Conservation (phyloP, 106 monocot genomes). For the Posidonia australis region DNA sequence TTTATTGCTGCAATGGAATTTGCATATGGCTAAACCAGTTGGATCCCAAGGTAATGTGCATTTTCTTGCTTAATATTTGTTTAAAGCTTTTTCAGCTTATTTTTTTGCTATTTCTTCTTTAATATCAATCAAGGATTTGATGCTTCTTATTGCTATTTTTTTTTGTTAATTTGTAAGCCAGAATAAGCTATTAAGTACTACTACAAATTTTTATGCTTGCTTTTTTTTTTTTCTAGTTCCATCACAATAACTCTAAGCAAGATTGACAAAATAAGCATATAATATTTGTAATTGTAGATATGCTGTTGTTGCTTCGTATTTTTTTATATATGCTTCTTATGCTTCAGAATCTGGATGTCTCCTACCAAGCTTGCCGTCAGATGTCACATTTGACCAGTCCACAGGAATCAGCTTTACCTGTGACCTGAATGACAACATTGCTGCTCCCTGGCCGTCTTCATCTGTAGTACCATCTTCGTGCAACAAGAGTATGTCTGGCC, state of each 20-base stretch:
- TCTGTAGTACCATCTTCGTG: constrained; percentile 56
- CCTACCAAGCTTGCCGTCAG: constrained; percentile 89
- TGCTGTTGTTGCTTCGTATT: no score
- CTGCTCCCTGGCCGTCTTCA: constrained; percentile 92
- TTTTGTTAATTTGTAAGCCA: no score
- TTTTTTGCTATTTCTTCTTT: not conserved
- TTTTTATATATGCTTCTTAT: not conserved
- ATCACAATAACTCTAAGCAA: not conserved
- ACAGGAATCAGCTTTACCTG: constrained; percentile 95
- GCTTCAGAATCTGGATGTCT: constrained; percentile 81
- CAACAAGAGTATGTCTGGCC: constrained; percentile 59
- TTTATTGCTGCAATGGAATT: constrained; percentile 6
- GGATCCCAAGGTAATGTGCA: constrained; percentile 57
- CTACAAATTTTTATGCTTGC: no score
- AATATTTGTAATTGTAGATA: not conserved
- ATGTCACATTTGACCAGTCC: constrained; percentile 67
- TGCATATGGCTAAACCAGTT: constrained; percentile 34
- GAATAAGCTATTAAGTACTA: no score
- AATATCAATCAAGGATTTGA: not conserved
- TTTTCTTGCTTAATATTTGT: not conserved
- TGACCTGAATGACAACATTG: constrained; percentile 98
- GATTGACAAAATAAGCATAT: not conserved
- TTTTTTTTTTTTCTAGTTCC: no score
- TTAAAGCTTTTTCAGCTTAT: not conserved
- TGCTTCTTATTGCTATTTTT: not conserved